Conservation (phyloP, 805 yeast genomes). For the Metschnikowia henanensis region DNA sequence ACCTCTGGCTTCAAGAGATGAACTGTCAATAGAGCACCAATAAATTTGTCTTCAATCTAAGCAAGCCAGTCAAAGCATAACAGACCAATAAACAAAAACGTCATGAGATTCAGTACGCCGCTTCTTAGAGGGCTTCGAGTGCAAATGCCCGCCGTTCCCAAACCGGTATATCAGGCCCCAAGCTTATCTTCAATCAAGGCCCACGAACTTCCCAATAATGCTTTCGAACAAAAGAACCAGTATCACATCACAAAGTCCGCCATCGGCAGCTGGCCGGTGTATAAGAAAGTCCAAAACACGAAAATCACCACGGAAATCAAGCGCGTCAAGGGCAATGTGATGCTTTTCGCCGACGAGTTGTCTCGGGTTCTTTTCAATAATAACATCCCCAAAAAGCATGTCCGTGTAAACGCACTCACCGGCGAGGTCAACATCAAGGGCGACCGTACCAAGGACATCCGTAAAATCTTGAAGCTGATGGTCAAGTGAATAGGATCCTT, state of each 20-base stretch:
- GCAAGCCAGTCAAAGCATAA: too few relatives aligned
- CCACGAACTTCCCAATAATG: slow-evolving; percentile 22
- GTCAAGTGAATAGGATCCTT: background rate
- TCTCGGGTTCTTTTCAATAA: slow-evolving; percentile 31
- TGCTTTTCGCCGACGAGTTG: slow-evolving; percentile 66
- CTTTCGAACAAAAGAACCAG: slow-evolving; percentile 32
- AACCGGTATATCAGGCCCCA: slow-evolving; percentile 29
- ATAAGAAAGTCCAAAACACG: slow-evolving; percentile 63
- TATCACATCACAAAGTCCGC: slow-evolving; percentile 51
- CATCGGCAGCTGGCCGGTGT: slow-evolving; percentile 79
- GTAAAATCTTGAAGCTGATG: slow-evolving; percentile 26
- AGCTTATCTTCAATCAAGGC: slow-evolving; percentile 20
- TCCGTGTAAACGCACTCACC: slow-evolving; percentile 31
- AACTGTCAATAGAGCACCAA: too few relatives aligned
- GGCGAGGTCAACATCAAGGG: slow-evolving; percentile 44
- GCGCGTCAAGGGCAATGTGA: slow-evolving; percentile 65
- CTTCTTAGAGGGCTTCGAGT: slow-evolving; percentile 26
- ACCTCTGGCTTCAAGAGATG: too few relatives aligned
- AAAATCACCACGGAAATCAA: slow-evolving; percentile 74
- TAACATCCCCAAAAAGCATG: slow-evolving; percentile 29
- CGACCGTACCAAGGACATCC: slow-evolving; percentile 33
- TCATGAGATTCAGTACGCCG: slow-evolving; percentile 22
- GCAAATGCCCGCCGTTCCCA: slow-evolving; percentile 16
- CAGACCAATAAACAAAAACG: background rate
- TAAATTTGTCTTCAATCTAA: too few relatives aligned